These are phyloP conservation scores for Amylostereum chailletii DNA, from an alignment of 1,284 basidiomycete species.

Conservation along the genomic window DNA sequence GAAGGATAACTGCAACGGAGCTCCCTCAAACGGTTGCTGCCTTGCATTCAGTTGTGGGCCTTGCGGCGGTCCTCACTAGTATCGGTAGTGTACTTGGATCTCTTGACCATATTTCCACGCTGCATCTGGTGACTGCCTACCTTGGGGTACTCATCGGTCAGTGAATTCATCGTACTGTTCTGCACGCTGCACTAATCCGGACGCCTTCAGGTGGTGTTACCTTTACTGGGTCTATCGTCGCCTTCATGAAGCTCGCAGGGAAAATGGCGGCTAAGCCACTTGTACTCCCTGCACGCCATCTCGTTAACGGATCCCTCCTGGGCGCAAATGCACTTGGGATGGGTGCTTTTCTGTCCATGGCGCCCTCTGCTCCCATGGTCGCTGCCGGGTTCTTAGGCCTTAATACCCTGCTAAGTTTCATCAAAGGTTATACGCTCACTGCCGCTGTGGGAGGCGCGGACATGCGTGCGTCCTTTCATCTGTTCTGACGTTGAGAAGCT, in stretches of 20 bases:
- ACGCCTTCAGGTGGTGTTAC: slow-evolving; percentile 51
- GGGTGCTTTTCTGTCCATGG: slow-evolving; percentile 66
- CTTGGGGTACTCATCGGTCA: slow-evolving; percentile 75
- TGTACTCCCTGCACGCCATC: slow-evolving; percentile 63
- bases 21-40: slow-evolving; percentile 75
- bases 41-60: slow-evolving; percentile 74
- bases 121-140: slow-evolving; percentile 78
- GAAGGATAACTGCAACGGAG: slow-evolving; percentile 78
- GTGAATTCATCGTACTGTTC: slow-evolving; percentile 13
- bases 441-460: slow-evolving; percentile 84
- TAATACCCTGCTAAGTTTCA: slow-evolving; percentile 69
- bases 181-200: not conserved
- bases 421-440: slow-evolving; percentile 78
- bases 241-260: slow-evolving; percentile 78
- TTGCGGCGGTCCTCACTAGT: slow-evolving; percentile 78
- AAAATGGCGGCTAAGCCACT: slow-evolving; percentile 69
- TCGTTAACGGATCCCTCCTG: slow-evolving; percentile 63
- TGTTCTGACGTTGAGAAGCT: not conserved
- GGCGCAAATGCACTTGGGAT: slow-evolving; percentile 62
- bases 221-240: slow-evolving; percentile 81
- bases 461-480: slow-evolving; percentile 61
- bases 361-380: slow-evolving; percentile 58
- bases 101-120: slow-evolving; percentile 50
- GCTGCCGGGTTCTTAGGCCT: slow-evolving; percentile 70
- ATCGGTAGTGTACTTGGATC: slow-evolving; percentile 72